Evolutionary conservation across 495 filamentous ascomycete species (phyloP), one percentile per base, ranked within the genome.

Genomic region (Cenococcum geophilum): DNA sequence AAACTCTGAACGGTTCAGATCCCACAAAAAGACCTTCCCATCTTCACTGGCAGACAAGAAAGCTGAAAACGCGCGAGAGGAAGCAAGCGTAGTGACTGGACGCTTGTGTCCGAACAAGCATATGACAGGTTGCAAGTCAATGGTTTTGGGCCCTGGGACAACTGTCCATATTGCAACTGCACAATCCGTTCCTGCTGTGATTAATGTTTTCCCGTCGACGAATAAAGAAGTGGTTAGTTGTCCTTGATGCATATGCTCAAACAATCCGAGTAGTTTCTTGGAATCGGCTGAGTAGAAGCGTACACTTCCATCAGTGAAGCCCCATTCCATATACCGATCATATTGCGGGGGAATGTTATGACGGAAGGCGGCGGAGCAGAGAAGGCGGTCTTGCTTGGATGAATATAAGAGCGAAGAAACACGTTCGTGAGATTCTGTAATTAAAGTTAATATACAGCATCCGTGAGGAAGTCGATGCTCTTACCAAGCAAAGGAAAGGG

Each of bases 261-360:
- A 95, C 36, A 95, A 81, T 1, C 92, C 92, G 18, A 92, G 79
- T 0, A 83, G 72, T 73, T 86, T 89, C 68, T 85, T 83, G 59
- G 81, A 87, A 55, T 93, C 91, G 51, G 85, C 80, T 37, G 85
- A 79, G 72, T 89, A 96, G 77, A 97, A 97, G 10, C 93, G 85
- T 6, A 97, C 82, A 68, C 89, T 91, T 63, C 87, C 89, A 76
- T 98, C 93, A 6, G 90, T 86, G 70, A 93, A 97, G 1, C 91
- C 93, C 93, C 92, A 97, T 73, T 97, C 91, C 72, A 98, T 81
- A 63, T 88, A 96, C 65, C 91, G 89, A 69, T 97, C 92, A 63
- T 88, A 92, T 34, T 76, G 75, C 4, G 95, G 92, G 1, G 91
- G 89, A 14, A 97, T 86, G 66, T 96, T 92, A 36, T 96, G 78